Conservation (phyloP, 1,139 yeast species). For the Taphrina pruni region DNA sequence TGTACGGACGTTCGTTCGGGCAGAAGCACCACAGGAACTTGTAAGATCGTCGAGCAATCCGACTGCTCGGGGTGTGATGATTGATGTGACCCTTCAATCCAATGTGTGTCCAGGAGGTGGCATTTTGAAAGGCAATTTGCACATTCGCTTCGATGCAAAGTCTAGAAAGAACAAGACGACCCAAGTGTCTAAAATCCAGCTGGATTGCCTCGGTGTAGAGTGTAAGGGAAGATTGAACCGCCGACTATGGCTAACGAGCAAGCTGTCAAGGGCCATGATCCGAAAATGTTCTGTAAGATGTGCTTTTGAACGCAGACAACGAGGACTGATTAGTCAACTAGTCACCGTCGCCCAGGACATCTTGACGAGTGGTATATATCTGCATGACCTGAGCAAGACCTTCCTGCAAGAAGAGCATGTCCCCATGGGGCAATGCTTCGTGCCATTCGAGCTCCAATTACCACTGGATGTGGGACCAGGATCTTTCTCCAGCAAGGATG, state of each 20-base stretch:
- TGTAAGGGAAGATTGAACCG: neutral
- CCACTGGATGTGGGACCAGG: conserved; percentile 43
- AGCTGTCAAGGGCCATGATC: conserved; percentile 27
- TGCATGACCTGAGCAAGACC: conserved; percentile 23
- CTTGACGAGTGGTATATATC: conserved; percentile 17
- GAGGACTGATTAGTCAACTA: neutral
- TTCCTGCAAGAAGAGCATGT: conserved; percentile 20
- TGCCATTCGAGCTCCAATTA: conserved; percentile 41
- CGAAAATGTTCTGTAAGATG: conserved; percentile 21
- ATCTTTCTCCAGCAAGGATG: conserved; percentile 36
- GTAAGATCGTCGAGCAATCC: conserved; percentile 14
- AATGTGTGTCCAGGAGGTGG: conserved; percentile 32
- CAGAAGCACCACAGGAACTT: conserved; percentile 33
- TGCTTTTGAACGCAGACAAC: neutral
- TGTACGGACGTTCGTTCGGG: conserved; percentile 33
- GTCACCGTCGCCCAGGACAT: conserved; percentile 33
- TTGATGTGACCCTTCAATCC: conserved; percentile 19
- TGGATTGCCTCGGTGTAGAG: conserved; percentile 34
- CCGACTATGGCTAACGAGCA: neutral
- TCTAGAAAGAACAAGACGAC: conserved; percentile 25
- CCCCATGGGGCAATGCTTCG: conserved; percentile 14
- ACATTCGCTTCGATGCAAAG: conserved; percentile 12
- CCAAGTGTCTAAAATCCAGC: conserved; percentile 17
- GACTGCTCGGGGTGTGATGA: conserved; percentile 22
- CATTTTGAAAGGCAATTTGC: conserved; percentile 21